Conservation (phyloP, 306 rosid species). For the Dalbergia cultrata region DNA sequence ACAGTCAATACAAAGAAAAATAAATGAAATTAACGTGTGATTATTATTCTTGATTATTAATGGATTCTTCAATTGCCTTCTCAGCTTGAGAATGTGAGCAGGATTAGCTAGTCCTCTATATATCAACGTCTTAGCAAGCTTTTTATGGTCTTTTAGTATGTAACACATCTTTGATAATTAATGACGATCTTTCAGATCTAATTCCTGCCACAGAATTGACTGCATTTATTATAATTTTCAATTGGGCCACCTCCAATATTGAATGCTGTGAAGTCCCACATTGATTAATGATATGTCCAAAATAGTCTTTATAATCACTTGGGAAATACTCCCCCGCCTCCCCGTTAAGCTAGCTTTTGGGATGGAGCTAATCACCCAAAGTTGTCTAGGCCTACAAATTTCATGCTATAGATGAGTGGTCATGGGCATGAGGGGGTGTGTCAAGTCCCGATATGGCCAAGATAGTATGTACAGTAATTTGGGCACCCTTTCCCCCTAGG, state of each 20-base stretch:
- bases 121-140: not conserved
- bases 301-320: no score
- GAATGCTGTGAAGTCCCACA: not conserved
- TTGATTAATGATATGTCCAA: no score
- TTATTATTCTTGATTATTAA: not conserved
- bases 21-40: not conserved
- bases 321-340: no score
- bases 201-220: conserved; percentile 1
- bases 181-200: not conserved
- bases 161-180: not conserved
- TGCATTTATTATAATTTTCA: not conserved
- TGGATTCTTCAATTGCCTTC: not conserved
- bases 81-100: not conserved
- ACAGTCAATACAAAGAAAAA: not conserved
- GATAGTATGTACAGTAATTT: no score
- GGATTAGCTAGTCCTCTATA: not conserved
- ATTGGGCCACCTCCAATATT: not conserved
- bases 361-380: no score
- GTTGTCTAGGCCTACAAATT: no score
- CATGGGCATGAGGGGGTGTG: no score
- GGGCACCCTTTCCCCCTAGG: no score
- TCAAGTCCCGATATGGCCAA: no score
- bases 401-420: no score
- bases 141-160: not conserved
- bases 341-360: no score